Evolutionary conservation across 306 rosid genomes (phyloP).

Genomic region (Macrotyloma uniflorum): DNA sequence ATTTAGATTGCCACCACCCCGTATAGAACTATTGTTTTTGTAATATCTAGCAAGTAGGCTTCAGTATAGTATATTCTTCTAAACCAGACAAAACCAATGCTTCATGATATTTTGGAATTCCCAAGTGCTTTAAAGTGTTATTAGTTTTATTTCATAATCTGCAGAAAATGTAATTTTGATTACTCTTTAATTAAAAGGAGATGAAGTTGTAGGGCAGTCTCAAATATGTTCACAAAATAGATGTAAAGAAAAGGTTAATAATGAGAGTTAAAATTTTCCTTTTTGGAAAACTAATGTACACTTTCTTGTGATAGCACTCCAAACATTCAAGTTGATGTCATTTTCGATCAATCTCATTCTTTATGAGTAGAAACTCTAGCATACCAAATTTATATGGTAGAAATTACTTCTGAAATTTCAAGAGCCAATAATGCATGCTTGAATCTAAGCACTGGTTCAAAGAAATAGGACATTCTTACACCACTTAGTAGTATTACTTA

Average conservation of each 20-base stretch:
- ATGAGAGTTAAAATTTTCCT: background rate
- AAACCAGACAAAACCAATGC: constrained; percentile 22
- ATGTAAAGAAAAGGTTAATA: background rate
- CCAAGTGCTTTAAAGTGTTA: background rate
- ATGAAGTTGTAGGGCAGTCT: background rate
- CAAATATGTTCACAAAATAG: background rate
- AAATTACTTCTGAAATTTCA: background rate
- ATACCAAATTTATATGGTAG: background rate
- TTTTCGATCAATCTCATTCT: background rate
- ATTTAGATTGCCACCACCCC: constrained; percentile 50
- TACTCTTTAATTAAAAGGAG: background rate
- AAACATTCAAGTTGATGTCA: background rate
- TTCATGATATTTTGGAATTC: background rate
- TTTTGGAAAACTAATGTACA: background rate
- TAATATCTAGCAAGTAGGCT: constrained; percentile 48
- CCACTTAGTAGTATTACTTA: background rate
- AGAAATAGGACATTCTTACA: background rate
- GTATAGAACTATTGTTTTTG: constrained; percentile 37
- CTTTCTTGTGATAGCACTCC: background rate
- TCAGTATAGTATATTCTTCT: constrained; percentile 42
- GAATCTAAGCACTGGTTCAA: background rate
- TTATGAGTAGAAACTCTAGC: background rate
- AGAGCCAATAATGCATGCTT: background rate
- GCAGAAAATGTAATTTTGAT: background rate
- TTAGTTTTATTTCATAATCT: background rate